A percentile compares a stretch with the other conserved stretches of the same genome.
Conservation (phyloP, 106 monocot species). For the Apostasia ramifera region DNA sequence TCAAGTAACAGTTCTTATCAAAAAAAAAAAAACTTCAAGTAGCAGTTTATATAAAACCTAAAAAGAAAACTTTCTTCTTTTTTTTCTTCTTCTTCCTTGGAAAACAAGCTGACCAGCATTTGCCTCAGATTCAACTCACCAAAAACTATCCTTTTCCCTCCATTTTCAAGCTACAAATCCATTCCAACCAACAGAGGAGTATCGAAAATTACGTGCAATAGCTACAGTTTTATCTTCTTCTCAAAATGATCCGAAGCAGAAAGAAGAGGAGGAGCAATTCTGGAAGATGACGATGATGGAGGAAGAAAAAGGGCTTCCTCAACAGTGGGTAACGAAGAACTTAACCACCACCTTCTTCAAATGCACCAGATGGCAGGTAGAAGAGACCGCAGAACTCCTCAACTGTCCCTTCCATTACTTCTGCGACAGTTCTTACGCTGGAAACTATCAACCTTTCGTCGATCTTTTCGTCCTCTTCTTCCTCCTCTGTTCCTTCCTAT, state of each 20-base stretch:
- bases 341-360: conserved; percentile 43
- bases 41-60: too few relatives aligned
- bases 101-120: neutral
- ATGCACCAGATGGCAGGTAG: conserved; percentile 83
- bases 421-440: conserved; percentile 57
- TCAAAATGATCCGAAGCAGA: conserved; percentile 5
- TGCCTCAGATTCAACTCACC: neutral
- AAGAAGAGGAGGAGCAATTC: neutral
- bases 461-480: conserved; percentile 41
- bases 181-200: conserved; percentile 22
- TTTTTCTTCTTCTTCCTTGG: neutral
- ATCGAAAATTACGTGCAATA: neutral
- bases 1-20: too few relatives aligned
- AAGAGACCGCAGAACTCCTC: conserved; percentile 39
- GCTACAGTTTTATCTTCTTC: conserved; percentile 1
- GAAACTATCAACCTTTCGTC: conserved; percentile 35
- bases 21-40: too few relatives aligned
- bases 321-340: conserved; percentile 23
- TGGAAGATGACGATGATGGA: conserved; percentile 16
- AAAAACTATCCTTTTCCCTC: neutral
- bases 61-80: too few relatives aligned
- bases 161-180: conserved; percentile 32
- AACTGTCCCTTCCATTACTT: conserved; percentile 73
- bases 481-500: conserved; percentile 31
- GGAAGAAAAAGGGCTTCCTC: neutral